These are phyloP conservation scores for Dendrobium chrysotoxum DNA, from an alignment of 106 monocot species.

Conservation along the genomic window DNA sequence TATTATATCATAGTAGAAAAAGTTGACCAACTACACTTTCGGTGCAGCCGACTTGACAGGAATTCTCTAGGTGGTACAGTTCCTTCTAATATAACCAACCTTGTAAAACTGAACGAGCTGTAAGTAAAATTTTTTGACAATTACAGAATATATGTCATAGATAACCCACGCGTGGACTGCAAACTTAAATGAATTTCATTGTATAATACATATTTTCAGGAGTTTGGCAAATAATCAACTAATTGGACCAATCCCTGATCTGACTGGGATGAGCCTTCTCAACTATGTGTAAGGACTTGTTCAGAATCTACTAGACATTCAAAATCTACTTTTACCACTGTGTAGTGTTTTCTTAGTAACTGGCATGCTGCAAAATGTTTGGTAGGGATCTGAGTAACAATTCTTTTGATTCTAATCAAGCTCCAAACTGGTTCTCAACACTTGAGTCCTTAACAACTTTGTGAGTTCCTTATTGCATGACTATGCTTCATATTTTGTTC, in stretches of 20 bases:
- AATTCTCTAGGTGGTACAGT: slow-evolving; percentile 43
- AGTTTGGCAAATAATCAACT: slow-evolving; percentile 66
- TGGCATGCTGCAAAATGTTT: neutral
- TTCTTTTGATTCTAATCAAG: slow-evolving; percentile 38
- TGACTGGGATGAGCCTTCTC: slow-evolving; percentile 44
- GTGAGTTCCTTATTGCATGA: slow-evolving; percentile 29
- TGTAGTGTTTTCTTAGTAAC: no score
- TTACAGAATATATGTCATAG: neutral
- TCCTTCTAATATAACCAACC: slow-evolving; percentile 46
- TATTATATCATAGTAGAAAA: neutral
- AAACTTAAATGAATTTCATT: neutral
- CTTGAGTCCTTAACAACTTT: slow-evolving; percentile 32
- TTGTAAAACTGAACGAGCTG: slow-evolving; percentile 32
- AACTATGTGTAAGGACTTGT: slow-evolving; percentile 55
- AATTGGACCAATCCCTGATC: slow-evolving; percentile 54
- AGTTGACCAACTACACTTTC: neutral
- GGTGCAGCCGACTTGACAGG: slow-evolving; percentile 48
- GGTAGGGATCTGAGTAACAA: slow-evolving; percentile 84
- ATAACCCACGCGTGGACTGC: neutral
- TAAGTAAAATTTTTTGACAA: slow-evolving; percentile 40
- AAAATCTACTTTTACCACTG: neutral
- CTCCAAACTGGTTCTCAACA: slow-evolving; percentile 47
- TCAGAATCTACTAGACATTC: neutral
- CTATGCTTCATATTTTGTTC: neutral
- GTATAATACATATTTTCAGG: slow-evolving; percentile 23